Evolutionary conservation across 371 early-diverging fungal genomes (phyloP), one percentile per base, ranked within the genome.

Genomic region (Conidiobolus incongruus): DNA sequence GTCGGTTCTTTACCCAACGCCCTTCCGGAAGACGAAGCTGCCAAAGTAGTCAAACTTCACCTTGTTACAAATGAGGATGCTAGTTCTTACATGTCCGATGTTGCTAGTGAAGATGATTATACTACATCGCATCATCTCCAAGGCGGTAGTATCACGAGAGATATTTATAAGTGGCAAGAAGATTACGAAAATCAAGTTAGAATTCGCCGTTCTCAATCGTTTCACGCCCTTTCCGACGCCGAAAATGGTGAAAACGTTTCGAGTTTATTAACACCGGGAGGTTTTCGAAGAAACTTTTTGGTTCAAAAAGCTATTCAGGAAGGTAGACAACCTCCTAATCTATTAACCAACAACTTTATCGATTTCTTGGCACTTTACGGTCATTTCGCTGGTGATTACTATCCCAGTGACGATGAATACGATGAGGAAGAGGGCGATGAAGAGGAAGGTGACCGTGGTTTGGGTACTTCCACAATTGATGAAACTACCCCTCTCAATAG

Each of bases 361-460:
- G 93, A 93, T 54, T 92, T 90, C 48, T 63, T 94, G 45, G 83
- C 77, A 30, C 62, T 94, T 43, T 92, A 82, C 51, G 89, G 91
- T 21, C 86, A 85, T 54, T 94, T 89, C 65, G 95, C 88, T 3
- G 95, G 93, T 26, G 92, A 86, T 51, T 81, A 85, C 48, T 62
- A 77, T 39, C 83, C 83, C 33, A 81, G 80, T 33, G 81, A 73
- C 30, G 80, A 81, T 47, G 85, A 73, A 15, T 71, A 77, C 17
- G 72, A 69, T 13, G 69, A 68, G 30, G 81, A 70, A 4, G 74
- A 38, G 16, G 20, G 10, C 0, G 57, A 61, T 20, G 51, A 33
- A 12, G 51, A 36, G 16, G 38, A 41, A 13, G 50, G 33, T 6
- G 39, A 47, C 33, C 50, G 46, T n/a, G 45, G 55, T 44, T 31